Percentiles rank a stretch among this genome's conserved stretches.
Evolutionary conservation across 2,329 filamentous ascomycete species (phyloP).

Genomic region (Sporothrix pseudoabietina): DNA sequence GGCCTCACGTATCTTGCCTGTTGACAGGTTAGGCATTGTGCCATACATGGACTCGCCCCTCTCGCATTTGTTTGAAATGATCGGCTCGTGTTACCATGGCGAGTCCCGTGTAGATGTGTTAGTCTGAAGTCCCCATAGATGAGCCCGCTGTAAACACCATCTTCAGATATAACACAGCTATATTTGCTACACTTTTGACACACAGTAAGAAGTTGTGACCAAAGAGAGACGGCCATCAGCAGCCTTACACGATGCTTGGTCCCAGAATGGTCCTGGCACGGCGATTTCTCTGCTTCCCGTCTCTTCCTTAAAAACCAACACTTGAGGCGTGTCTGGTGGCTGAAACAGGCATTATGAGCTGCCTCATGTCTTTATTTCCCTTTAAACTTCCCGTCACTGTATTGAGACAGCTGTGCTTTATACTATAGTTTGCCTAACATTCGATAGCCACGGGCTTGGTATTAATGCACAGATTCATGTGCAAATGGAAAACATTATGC

Average conservation of each 20-base stretch:
- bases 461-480: slow-evolving; percentile 19
- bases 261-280: background rate
- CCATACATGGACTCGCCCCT: background rate
- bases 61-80: background rate
- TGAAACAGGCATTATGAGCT: background rate
- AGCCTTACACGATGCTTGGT: slow-evolving; percentile 1
- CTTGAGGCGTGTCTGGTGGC: background rate
- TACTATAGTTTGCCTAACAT: background rate
- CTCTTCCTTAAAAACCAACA: background rate
- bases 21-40: background rate
- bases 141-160: background rate
- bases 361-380: background rate
- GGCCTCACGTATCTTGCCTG: background rate
- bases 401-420: background rate
- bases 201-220: background rate
- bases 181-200: background rate
- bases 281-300: background rate
- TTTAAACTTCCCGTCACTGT: background rate
- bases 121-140: background rate
- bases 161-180: background rate
- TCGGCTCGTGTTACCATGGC: background rate
- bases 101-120: background rate
- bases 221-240: background rate
- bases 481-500: background rate
- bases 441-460: background rate